Base-by-base conservation (phyloP, 768 basidiomycete species). In the Crassisporium funariophilum region DNA sequence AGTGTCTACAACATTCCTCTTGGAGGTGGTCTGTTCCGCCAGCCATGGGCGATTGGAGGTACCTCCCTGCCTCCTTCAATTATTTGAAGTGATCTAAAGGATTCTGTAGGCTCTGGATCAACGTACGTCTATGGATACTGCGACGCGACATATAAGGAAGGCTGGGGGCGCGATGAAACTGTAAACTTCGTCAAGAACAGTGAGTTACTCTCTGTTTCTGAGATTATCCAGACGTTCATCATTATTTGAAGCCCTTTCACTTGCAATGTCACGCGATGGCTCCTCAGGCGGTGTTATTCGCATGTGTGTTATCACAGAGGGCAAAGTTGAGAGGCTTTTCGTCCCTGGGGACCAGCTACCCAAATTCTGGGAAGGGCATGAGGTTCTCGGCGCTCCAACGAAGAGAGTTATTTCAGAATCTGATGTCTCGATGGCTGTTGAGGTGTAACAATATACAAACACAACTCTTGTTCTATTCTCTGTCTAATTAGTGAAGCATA, bases 101-200 rank as follows among this genome's bases (percentile, higher is more conserved):
- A 13, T 22, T 34, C 29, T 41, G 15, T 54, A 92, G 89, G 92
- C 19, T 95, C 93, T 41, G 97, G 97, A 6, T 97, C 94, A 27
- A 93, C 94, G 6, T 99, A 98, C 64, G 93, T 98, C 9, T 99
- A 98, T 62, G 97, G 95, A 42, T 98, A 98, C 71, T 98, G 97
- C 59, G 97, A 99, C 66, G 93, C 97, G n/a, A 98, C 94, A 20
- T 99, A 88, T 65, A 72, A 84, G 67, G 95, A 98, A 21, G 91
- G 89, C 12, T 95, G 91, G 94, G 83, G 81, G 5, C 79, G 79
- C 56, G 91, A 93, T 29, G 83, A 98, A 70, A 97, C 94, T 0
- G 71, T 99, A 46, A 76, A 95, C 27, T 98, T 99, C 62, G 95
- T 98, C 49, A 89, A 83, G 73, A 97, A 98, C 71, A 93, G 95